A percentile compares a stretch with the other conserved stretches of the same genome.
phyloP scores from a whole-genome alignment of 148 eudicot species.

The Heliamphora exappendiculata region DNA sequence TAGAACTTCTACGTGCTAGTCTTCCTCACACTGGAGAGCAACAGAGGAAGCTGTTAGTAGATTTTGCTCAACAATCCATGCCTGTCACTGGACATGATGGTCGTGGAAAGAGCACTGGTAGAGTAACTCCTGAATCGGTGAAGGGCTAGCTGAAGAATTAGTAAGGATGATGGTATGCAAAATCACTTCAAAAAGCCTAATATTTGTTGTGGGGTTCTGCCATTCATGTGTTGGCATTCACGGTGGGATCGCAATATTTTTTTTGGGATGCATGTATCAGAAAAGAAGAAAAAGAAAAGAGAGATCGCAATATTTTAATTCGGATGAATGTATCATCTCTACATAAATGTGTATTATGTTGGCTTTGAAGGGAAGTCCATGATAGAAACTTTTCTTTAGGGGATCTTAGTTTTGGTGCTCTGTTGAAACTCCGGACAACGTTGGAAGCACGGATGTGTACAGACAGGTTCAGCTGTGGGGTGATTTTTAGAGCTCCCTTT shows the following conservation, averaged over 20 bases:
- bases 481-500: slow-evolving; percentile 9
- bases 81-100: slow-evolving; percentile 56
- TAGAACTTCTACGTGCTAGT: slow-evolving; percentile 82
- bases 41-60: slow-evolving; percentile 63
- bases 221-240: background rate
- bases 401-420: slow-evolving; percentile 10
- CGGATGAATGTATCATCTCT: background rate
- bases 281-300: background rate
- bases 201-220: background rate
- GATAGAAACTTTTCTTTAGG: background rate
- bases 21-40: slow-evolving; percentile 81
- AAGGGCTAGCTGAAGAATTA: slow-evolving; percentile 20
- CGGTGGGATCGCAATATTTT: background rate
- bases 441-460: slow-evolving; percentile 15
- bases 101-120: slow-evolving; percentile 40
- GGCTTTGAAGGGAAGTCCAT: slow-evolving; percentile 1
- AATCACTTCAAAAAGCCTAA: background rate
- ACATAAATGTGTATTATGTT: slow-evolving; percentile 13
- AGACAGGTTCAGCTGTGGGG: slow-evolving; percentile 17
- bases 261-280: background rate
- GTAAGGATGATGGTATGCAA: background rate
- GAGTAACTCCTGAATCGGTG: slow-evolving; percentile 39
- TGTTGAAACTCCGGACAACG: slow-evolving; percentile 9
- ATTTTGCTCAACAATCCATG: slow-evolving; percentile 73
- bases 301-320: slow-evolving; percentile 11